Evolutionary conservation across 2,329 filamentous ascomycete genomes (phyloP), one percentile per base, ranked within the genome.

Genomic region (Cryphonectria parasitica): DNA sequence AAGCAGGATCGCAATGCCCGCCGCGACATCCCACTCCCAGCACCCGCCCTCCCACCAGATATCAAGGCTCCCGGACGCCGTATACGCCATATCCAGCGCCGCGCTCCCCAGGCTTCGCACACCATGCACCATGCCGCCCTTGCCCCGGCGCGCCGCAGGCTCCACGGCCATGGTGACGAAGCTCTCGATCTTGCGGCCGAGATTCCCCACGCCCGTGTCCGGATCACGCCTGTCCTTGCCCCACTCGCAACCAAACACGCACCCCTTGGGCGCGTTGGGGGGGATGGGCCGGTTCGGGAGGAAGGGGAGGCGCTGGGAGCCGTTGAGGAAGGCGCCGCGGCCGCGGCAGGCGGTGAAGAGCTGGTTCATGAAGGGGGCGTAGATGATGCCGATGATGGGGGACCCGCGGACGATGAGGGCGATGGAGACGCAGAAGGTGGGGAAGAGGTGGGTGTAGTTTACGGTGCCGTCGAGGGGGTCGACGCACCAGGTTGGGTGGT

Each of bases 31-130:
- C 89, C 92, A 94, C 79, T 94, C 92, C 91, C 91, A 93, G 76
- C 91, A 93, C 0, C 91, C 91, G 3, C 91, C 92, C 77, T 94
- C 91, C 91, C 91, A 94, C 91, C 92, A 94, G 15, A 94, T 92
- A 79, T 94, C 92, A 74, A 94, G 90, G 0, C 89, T 84, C 0
- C 92, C 92, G 86, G 92, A 92, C 17, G 92, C 92, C 13, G 89
- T 88, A 77, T 94, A 94, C 0, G 91, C 91, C 64, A 94, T 80
- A 78, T 94, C 92, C 68, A 94, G 77, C 1, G 92, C 92, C 11
- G 92, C 92, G 76, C 90, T 91, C 34, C 91, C 91, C 70, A 94
- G 78, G 78, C 91, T 92, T 72, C 92, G 82, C 62, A 94, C 84
- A 0, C 92, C 92, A 79, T 94, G 92, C 8, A 94, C 92, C 91